Evolutionary conservation across 2,329 filamentous ascomycete genomes (phyloP), one percentile per base, ranked within the genome.

Genomic region (Fusarium irregulare): DNA sequence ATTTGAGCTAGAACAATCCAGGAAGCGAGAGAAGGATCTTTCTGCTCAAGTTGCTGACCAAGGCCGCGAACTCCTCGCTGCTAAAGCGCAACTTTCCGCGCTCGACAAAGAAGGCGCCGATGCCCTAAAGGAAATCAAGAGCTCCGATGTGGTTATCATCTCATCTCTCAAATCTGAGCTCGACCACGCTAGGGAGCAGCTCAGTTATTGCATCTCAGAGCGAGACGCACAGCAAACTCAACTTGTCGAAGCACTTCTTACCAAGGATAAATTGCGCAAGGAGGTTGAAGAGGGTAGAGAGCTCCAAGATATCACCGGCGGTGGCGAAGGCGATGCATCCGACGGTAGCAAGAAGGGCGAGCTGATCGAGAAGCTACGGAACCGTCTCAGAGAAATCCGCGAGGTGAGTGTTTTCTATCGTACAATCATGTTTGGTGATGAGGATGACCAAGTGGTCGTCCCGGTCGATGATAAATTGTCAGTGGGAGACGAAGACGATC

Each of bases 261-360:
- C 85, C 67, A 90, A 90, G 76, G 88, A 90, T 64, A 85, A 86
- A 76, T 80, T 89, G 56, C 84, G 86, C 57, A 86, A 87, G 76
- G 83, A 87, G 61, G 78, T 84, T 37, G 86, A 87, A 68, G 82
- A 83, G 51, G 77, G 78, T 57, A 82, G 77, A 57, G 82, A 84
- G 66, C 66, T 83, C 56, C 80, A 82, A 71, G 82, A 82, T 41
- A 70, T 75, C 68, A 69, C 79, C 66, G 63, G 63, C n/a, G 69
- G 47, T 73, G 70, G 79, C 69, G 79, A 82, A 68, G 70, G 74
- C 56, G 78, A 78, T 60, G 68, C 66, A 34, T 75, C 73, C 7
- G 81, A 83, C 45, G 76, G 79, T 48, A 74, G 78, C 65, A 86
- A 85, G 77, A 74, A 77, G 49, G 76, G 75, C 64, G 87, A 87